A percentile compares a stretch with the other conserved stretches of the same genome.
Evolutionary conservation across 805 yeast genomes (phyloP).

Genomic region (Candida takata): DNA sequence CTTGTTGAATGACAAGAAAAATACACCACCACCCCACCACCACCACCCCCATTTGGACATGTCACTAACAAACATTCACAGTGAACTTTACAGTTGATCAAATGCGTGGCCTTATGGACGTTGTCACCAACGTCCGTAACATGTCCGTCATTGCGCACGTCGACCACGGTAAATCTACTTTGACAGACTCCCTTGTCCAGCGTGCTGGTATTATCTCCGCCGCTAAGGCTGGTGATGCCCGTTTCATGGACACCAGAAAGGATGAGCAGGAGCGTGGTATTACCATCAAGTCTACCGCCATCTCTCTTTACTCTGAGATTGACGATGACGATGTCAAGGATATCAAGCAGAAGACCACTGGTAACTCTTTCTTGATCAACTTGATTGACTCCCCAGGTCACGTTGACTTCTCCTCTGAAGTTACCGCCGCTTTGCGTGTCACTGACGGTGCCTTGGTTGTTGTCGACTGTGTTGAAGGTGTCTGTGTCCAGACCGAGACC

Average conservation of each 20-base stretch:
- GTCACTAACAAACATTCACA: constrained; percentile 21
- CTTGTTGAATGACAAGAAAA: no score
- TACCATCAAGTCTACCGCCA: constrained; percentile 98
- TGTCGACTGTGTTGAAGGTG: constrained; percentile 99
- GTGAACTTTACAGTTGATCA: constrained; percentile 68
- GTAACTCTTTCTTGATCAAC: constrained; percentile 94
- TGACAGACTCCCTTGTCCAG: constrained; percentile 98
- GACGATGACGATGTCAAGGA: constrained; percentile 80
- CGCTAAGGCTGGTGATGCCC: constrained; percentile 99
- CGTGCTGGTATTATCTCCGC: constrained; percentile 99
- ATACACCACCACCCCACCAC: no score
- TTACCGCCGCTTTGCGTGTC: constrained; percentile 99
- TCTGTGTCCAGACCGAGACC: constrained; percentile 99
- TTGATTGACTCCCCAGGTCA: constrained; percentile 99
- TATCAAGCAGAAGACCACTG: constrained; percentile 77
- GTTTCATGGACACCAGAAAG: constrained; percentile 99
- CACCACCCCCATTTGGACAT: no score
- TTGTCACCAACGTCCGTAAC: constrained; percentile 99
- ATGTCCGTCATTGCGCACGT: constrained; percentile 99
- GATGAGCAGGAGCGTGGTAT: constrained; percentile 99
- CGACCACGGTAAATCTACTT: constrained; percentile 99
- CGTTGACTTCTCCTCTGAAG: constrained; percentile 99
- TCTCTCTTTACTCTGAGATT: constrained; percentile 87
- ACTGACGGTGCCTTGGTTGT: constrained; percentile 99
- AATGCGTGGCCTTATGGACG: constrained; percentile 99